Base-by-base conservation (phyloP, 2,329 filamentous ascomycete genomes). In the Aspergillus terreus region DNA sequence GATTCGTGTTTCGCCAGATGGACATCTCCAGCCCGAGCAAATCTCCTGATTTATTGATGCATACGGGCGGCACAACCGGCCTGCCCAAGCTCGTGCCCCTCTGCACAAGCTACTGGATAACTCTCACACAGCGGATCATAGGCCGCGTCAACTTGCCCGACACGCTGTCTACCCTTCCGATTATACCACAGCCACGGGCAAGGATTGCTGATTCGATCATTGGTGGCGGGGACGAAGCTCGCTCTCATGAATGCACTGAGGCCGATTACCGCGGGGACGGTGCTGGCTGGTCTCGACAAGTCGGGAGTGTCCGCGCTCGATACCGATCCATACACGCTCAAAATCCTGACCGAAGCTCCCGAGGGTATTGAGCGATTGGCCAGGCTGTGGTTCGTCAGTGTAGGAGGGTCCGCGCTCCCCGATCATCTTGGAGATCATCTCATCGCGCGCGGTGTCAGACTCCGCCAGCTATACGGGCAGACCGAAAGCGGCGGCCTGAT, bases 241-340 rank as follows among this genome's bases (percentile, higher is more conserved):
- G 76, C 76, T 33, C 58, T 84, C 21, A 80, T 77, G 61, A 84
- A 82, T 50, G 77, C 80, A 11, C 71, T 72, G 3, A 61, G 84
- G 2, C 82, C 83, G 0, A 63, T 85, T 4, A 82, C 83, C 0
- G 71, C 69, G 2, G 69, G 72, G 12, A 72, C 75, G 15, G 66
- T 83, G 1, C 64, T 78, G 1, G 60, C 62, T 32, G 59, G 61
- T 0, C 54, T 66, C 6, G 49, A 56, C 23, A 54, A 56, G 1
- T 58, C 61, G 9, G 38, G 56, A 23, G 61, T 63, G 1, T 54
- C 64, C 27, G 61, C 65, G 17, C 78, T 86, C 35, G 78, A 84
- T 47, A 78, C 76, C 1, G 84, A 87, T 1, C 84, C 84, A 0
- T 87, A 86, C 57, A 78, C 81, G 0, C 67, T 87, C 17, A 86